Percentiles rank a stretch among this genome's conserved stretches.
These are phyloP conservation scores for Conticribra guillardii DNA, from an alignment of 108 stramenopile genomes.

Conservation along the genomic window DNA sequence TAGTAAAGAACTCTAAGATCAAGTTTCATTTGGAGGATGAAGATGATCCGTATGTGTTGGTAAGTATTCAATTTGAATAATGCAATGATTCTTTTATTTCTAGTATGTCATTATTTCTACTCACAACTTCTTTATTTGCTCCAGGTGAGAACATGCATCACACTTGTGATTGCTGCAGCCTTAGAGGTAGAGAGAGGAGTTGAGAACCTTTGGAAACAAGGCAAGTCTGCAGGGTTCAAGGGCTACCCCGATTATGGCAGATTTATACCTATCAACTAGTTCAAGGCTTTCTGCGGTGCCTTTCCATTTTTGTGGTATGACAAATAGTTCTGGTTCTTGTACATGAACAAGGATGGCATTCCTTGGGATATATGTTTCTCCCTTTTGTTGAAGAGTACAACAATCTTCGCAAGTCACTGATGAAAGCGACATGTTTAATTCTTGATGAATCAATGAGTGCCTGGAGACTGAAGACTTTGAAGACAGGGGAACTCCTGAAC, in stretches of 20 bases:
- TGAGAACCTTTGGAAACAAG: conserved; percentile 18
- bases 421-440: background rate
- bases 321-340: conserved; percentile 17
- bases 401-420: background rate
- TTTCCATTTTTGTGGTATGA: conserved; percentile 23
- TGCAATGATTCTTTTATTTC: background rate
- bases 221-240: conserved; percentile 11
- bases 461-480: conserved; percentile 19
- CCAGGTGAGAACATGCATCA: too few relatives aligned
- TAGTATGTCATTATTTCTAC: background rate
- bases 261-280: too few relatives aligned
- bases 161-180: conserved; percentile 5
- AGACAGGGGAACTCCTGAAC: conserved; percentile 18
- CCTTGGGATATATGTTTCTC: conserved; percentile 13
- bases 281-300: conserved; percentile 14
- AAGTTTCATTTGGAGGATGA: conserved; percentile 3
- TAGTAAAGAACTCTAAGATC: background rate
- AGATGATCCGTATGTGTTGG: conserved; percentile 12
- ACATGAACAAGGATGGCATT: background rate
- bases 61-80: background rate
- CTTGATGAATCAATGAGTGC: too few relatives aligned
- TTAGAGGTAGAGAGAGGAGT: conserved; percentile 7
- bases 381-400: too few relatives aligned
- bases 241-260: conserved; percentile 5
- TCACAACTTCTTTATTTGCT: too few relatives aligned